Evolutionary conservation across 768 basidiomycete genomes (phyloP).

Genomic region (Kondoa subrosea): DNA sequence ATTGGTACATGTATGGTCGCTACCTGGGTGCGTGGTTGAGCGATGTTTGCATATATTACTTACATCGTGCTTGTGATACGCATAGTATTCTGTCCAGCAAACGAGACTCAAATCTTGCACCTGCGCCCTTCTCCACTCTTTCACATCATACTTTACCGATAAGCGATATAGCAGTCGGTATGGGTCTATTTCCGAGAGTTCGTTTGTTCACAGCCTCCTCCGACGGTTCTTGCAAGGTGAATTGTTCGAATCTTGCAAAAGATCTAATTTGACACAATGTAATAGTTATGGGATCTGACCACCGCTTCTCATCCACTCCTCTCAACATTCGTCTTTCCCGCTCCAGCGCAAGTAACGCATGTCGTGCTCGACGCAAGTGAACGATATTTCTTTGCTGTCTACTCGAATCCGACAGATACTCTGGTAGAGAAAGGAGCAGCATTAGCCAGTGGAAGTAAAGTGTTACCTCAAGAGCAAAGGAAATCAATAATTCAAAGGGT

Average conservation of each 20-base stretch:
- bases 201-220: conserved; percentile 62
- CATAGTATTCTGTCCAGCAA: not conserved
- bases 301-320: conserved; percentile 37
- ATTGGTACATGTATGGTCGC: conserved; percentile 69
- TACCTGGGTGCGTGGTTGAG: conserved; percentile 55
- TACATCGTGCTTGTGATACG: too few species aligned
- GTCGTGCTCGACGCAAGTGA: conserved; percentile 70
- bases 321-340: conserved; percentile 73
- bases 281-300: conserved; percentile 1
- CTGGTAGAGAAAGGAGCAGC: not conserved
- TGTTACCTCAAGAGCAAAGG: not conserved
- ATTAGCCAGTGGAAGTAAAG: too few species aligned
- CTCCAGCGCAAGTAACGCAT: conserved; percentile 42
- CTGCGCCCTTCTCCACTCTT: conserved; percentile 60
- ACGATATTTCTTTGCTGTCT: conserved; percentile 73
- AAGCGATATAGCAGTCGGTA: conserved; percentile 60
- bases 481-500: not conserved
- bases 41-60: too few species aligned
- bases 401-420: conserved; percentile 29
- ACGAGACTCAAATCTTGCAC: conserved; percentile 16
- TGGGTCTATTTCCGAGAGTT: conserved; percentile 60
- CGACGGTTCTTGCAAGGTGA: conserved; percentile 82
- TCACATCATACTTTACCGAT: conserved; percentile 86
- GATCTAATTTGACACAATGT: not conserved
- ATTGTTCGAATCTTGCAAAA: conserved; percentile 9